phyloP scores from a whole-genome alignment of 495 filamentous ascomycete species.

The Penicillium silybi region DNA sequence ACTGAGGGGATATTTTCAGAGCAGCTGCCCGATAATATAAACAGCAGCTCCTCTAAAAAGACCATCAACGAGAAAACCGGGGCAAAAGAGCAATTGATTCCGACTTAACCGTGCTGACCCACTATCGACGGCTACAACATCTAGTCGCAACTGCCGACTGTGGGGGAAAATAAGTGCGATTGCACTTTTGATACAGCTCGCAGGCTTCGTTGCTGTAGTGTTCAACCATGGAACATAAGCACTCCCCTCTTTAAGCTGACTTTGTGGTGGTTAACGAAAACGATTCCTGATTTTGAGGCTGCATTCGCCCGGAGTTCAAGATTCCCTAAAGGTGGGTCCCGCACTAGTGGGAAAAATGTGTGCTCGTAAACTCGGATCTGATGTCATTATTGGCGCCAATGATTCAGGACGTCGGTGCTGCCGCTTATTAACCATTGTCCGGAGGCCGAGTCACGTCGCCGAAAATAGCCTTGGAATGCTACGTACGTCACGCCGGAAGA shows the following conservation, averaged over 20 bases:
- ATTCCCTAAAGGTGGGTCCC: neutral
- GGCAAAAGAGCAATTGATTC: constrained; percentile 2
- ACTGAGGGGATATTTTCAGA: neutral
- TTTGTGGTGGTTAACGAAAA: neutral
- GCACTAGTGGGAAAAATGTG: constrained; percentile 11
- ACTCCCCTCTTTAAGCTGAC: neutral
- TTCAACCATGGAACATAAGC: neutral
- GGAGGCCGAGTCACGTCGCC: too few relatives aligned
- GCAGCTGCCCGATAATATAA: constrained; percentile 6
- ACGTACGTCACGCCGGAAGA: neutral
- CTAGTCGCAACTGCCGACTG: constrained; percentile 8
- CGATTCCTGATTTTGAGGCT: neutral
- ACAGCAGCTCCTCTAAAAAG: neutral
- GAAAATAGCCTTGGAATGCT: neutral
- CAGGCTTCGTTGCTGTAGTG: neutral
- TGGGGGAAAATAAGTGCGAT: neutral
- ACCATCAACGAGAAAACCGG: constrained; percentile 6
- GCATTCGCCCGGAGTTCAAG: neutral
- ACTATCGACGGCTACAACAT: constrained; percentile 13
- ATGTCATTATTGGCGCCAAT: constrained; percentile 7
- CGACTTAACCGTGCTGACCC: constrained; percentile 23
- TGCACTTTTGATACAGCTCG: neutral
- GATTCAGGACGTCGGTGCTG: neutral
- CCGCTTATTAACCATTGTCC: too few relatives aligned
- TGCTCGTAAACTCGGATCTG: neutral